Evolutionary conservation across 2,329 filamentous ascomycete genomes (phyloP).

Genomic region (Dendrostoma leiphaemia): DNA sequence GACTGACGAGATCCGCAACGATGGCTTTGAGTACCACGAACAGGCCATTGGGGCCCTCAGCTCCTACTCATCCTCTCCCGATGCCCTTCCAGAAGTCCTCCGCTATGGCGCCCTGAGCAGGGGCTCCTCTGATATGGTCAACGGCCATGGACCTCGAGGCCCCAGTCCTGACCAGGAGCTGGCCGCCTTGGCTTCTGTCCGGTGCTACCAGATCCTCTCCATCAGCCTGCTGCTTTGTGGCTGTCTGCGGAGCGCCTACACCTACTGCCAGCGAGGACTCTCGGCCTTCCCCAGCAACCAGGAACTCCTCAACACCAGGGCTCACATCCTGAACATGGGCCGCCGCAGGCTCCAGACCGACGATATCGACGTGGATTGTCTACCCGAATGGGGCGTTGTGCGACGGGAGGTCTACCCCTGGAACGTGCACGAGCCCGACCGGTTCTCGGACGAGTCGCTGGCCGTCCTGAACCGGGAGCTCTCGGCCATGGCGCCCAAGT

Average conservation of each 20-base stretch:
- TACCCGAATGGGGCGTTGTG: slow-evolving; percentile 69
- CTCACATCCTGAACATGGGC: slow-evolving; percentile 53
- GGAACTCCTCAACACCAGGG: slow-evolving; percentile 53
- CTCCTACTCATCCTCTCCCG: slow-evolving; percentile 32
- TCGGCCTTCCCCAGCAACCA: slow-evolving; percentile 51
- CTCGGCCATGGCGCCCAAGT: slow-evolving; percentile 70
- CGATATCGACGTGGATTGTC: slow-evolving; percentile 48
- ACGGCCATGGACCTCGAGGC: slow-evolving; percentile 32
- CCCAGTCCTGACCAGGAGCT: slow-evolving; percentile 38
- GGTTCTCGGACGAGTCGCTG: slow-evolving; percentile 68
- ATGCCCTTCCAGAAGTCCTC: slow-evolving; percentile 41
- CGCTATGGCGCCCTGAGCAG: slow-evolving; percentile 39
- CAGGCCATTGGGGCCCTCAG: slow-evolving; percentile 55
- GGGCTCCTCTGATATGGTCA: slow-evolving; percentile 31
- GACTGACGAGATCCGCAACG: slow-evolving; percentile 75
- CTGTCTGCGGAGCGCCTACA: slow-evolving; percentile 65
- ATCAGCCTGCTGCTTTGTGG: slow-evolving; percentile 61
- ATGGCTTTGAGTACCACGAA: slow-evolving; percentile 80
- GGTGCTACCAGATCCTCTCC: slow-evolving; percentile 58
- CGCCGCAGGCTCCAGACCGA: slow-evolving; percentile 45
- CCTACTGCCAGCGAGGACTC: slow-evolving; percentile 64
- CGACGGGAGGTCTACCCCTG: slow-evolving; percentile 70
- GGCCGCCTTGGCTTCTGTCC: slow-evolving; percentile 49
- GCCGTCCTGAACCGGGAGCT: slow-evolving; percentile 70
- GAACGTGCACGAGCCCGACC: slow-evolving; percentile 67